Evolutionary conservation across 2,329 filamentous ascomycete species (phyloP).

Genomic region (Fusarium cicatricum): DNA sequence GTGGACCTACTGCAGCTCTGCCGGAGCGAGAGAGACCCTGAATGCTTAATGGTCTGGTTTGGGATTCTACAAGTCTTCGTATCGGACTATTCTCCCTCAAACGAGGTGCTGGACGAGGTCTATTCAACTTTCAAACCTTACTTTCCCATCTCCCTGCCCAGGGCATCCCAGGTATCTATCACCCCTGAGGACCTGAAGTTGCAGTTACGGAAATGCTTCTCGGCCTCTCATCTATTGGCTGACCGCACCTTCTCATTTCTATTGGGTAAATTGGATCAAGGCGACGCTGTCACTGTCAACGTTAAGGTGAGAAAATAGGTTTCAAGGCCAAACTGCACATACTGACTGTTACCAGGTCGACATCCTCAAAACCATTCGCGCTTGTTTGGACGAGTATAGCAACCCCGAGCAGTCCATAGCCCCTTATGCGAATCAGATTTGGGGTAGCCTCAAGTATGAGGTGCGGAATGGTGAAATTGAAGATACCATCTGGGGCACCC

Average conservation of each 20-base stretch:
- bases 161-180: slow-evolving; percentile 59
- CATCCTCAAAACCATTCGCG: slow-evolving; percentile 63
- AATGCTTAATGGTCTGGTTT: slow-evolving; percentile 67
- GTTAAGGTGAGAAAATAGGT: slow-evolving; percentile 57
- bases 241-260: slow-evolving; percentile 61
- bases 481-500: slow-evolving; percentile 64
- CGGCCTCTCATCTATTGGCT: slow-evolving; percentile 57
- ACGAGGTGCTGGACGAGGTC: slow-evolving; percentile 57
- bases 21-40: slow-evolving; percentile 63
- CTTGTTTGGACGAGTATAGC: slow-evolving; percentile 60
- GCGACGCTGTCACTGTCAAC: slow-evolving; percentile 64
- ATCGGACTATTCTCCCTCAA: slow-evolving; percentile 53
- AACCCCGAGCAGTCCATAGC: slow-evolving; percentile 56
- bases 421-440: slow-evolving; percentile 61
- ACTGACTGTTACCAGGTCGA: slow-evolving; percentile 53
- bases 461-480: slow-evolving; percentile 68
- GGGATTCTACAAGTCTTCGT: slow-evolving; percentile 57
- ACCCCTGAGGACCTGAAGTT: slow-evolving; percentile 65
- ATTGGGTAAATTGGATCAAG: slow-evolving; percentile 65
- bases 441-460: slow-evolving; percentile 69
- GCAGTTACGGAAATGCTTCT: slow-evolving; percentile 62
- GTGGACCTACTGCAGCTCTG: slow-evolving; percentile 60
- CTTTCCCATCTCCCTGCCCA: slow-evolving; percentile 65
- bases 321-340: not conserved
- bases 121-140: slow-evolving; percentile 67